Evolutionary conservation across 768 basidiomycete species (phyloP).

Genomic region (Hirschioporus abietinus): DNA sequence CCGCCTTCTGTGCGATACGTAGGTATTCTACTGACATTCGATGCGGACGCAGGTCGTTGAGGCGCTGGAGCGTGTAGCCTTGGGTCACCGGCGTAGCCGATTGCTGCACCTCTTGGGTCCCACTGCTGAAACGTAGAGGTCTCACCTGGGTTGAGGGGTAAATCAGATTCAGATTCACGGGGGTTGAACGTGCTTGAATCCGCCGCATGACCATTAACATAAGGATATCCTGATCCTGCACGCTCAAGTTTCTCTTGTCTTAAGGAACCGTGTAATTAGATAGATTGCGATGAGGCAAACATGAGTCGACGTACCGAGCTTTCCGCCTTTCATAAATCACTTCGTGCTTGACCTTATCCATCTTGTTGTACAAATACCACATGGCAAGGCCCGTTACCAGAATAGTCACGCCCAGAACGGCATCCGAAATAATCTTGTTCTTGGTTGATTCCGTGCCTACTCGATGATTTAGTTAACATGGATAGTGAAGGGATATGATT

Average conservation of each 20-base stretch:
- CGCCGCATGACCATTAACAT: constrained; percentile 16
- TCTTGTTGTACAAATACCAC: constrained; percentile 77
- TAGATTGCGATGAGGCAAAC: background rate
- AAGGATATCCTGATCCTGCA: constrained; percentile 19
- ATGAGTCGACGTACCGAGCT: constrained; percentile 43
- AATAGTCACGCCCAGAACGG: constrained; percentile 61
- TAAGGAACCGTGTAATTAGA: constrained; percentile 10
- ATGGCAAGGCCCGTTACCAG: constrained; percentile 70
- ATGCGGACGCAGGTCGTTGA: constrained; percentile 8
- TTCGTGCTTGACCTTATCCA: constrained; percentile 60
- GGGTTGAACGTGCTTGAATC: constrained; percentile 31
- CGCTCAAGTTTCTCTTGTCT: constrained; percentile 52
- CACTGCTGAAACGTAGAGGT: constrained; percentile 40
- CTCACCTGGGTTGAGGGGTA: constrained; percentile 36
- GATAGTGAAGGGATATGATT: background rate
- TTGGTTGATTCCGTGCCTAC: constrained; percentile 32
- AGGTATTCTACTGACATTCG: constrained; percentile 13
- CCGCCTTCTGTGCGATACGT: constrained; percentile 1
- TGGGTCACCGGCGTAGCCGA: constrained; percentile 42
- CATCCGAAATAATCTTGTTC: constrained; percentile 62
- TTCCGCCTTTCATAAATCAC: constrained; percentile 70
- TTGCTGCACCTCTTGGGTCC: constrained; percentile 44
- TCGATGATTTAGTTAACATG: background rate
- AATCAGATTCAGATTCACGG: constrained; percentile 32
- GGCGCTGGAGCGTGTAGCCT: constrained; percentile 50